Conservation (phyloP, 345 rosid species). For the Moricandia moricandioides region DNA sequence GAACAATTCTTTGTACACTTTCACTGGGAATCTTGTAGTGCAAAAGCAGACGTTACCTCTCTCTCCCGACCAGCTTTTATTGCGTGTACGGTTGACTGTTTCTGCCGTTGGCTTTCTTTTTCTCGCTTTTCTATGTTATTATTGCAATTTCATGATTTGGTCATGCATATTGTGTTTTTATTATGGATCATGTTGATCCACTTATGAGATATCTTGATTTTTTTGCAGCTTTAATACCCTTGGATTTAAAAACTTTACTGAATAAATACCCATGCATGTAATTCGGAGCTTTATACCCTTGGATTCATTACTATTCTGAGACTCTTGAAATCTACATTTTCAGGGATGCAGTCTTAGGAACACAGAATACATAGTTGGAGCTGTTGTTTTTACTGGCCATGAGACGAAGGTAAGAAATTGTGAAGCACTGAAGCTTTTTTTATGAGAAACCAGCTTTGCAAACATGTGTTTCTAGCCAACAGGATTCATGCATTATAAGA, state of each 20-base stretch:
- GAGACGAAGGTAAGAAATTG: slow-evolving; percentile 80
- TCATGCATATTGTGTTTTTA: background rate
- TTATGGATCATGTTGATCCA: background rate
- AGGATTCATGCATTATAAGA: slow-evolving; percentile 1
- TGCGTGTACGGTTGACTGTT: slow-evolving; percentile 58
- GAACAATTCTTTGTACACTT: slow-evolving; percentile 91
- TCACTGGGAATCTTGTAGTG: slow-evolving; percentile 86
- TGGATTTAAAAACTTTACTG: slow-evolving; percentile 2
- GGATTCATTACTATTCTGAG: slow-evolving; percentile 17
- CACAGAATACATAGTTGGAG: slow-evolving; percentile 78
- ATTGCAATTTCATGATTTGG: slow-evolving; percentile 19
- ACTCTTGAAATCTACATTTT: slow-evolving; percentile 20
- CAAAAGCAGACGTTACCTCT: slow-evolving; percentile 86
- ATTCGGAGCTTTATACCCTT: background rate
- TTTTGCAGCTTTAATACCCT: background rate
- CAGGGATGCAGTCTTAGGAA: slow-evolving; percentile 99
- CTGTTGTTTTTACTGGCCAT: slow-evolving; percentile 84
- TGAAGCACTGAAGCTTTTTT: background rate
- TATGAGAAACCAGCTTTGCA: slow-evolving; percentile 17
- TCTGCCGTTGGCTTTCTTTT: slow-evolving; percentile 15
- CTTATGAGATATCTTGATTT: slow-evolving; percentile 2
- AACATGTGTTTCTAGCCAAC: slow-evolving; percentile 23
- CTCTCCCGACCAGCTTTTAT: slow-evolving; percentile 82
- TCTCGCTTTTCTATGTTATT: slow-evolving; percentile 13
- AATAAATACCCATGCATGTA: background rate